These are phyloP conservation scores for Chaetomiaceae sp. DNA, from an alignment of 2,329 filamentous ascomycete genomes.

Conservation along the genomic window DNA sequence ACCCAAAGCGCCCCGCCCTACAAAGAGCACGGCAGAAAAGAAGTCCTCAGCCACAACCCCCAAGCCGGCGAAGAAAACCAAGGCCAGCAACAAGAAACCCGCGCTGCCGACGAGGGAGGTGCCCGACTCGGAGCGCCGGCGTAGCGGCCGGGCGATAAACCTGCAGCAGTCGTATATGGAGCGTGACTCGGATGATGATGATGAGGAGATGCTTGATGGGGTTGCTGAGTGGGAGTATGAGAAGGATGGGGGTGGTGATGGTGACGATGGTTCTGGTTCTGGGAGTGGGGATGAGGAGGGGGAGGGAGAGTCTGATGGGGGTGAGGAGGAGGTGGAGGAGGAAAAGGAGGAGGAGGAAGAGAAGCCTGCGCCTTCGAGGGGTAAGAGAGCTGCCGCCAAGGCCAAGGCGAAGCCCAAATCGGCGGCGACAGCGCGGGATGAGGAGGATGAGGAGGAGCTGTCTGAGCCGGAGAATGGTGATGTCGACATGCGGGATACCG, in stretches of 20 bases:
- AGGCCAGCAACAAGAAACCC: constrained; percentile 29
- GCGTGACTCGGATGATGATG: constrained; percentile 53
- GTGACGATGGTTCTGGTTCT: too few relatives aligned
- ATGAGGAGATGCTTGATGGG: constrained; percentile 57
- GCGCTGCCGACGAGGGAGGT: constrained; percentile 30
- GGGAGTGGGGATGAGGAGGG: constrained; percentile 17
- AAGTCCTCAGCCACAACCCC: constrained; percentile 12
- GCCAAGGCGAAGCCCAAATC: background rate
- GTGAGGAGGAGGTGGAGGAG: constrained; percentile 16
- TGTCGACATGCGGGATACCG: constrained; percentile 12
- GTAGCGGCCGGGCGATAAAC: constrained; percentile 48
- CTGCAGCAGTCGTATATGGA: constrained; percentile 48
- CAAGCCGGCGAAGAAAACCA: constrained; percentile 28
- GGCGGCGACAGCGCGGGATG: background rate
- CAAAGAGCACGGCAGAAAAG: constrained; percentile 28
- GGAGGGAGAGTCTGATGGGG: constrained; percentile 8
- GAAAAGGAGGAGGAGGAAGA: constrained; percentile 2
- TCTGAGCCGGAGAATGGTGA: constrained; percentile 12
- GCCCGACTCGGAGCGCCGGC: constrained; percentile 45
- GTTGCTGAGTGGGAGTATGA: constrained; percentile 55
- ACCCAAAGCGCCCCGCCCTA: constrained; percentile 31
- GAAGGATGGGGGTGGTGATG: constrained; percentile 21
- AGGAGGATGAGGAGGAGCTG: background rate
- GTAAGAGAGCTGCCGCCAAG: background rate
- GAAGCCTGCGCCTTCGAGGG: background rate